Evolutionary conservation across 192 early-diverging fungal species (phyloP).

Genomic region (Umbelopsis sp.): DNA sequence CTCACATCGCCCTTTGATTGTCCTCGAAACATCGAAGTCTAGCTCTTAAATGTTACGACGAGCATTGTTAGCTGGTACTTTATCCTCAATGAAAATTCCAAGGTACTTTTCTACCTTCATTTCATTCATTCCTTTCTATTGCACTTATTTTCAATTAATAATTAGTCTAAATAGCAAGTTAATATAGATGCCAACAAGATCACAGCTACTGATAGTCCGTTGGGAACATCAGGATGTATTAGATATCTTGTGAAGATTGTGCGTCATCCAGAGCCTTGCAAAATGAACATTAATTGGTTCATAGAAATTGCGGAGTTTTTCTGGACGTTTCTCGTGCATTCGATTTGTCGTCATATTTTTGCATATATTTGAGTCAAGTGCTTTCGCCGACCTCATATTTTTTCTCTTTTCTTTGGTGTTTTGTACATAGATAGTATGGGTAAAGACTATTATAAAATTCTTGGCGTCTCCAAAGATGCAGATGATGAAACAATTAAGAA

Average conservation of each 20-base stretch:
- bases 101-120: too few relatives aligned
- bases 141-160: too few relatives aligned
- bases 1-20: too few relatives aligned
- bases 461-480: constrained; percentile 77
- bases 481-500: constrained; percentile 80
- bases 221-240: too few relatives aligned
- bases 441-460: constrained; percentile 95
- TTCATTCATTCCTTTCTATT: too few relatives aligned
- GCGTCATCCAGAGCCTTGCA: neutral
- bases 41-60: too few relatives aligned
- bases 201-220: too few relatives aligned
- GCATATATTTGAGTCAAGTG: neutral
- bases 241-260: neutral
- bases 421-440: constrained; percentile 55
- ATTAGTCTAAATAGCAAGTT: too few relatives aligned
- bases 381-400: neutral
- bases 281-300: neutral
- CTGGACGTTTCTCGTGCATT: constrained; percentile 12
- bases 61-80: too few relatives aligned
- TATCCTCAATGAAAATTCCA: too few relatives aligned
- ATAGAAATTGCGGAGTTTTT: constrained; percentile 4
- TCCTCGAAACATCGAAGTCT: too few relatives aligned
- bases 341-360: constrained; percentile 10
- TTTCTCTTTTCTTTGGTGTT: neutral
- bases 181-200: too few relatives aligned